These are phyloP conservation scores for Aspergillus flavus DNA, from an alignment of 2,329 filamentous ascomycete genomes.

Conservation along the genomic window DNA sequence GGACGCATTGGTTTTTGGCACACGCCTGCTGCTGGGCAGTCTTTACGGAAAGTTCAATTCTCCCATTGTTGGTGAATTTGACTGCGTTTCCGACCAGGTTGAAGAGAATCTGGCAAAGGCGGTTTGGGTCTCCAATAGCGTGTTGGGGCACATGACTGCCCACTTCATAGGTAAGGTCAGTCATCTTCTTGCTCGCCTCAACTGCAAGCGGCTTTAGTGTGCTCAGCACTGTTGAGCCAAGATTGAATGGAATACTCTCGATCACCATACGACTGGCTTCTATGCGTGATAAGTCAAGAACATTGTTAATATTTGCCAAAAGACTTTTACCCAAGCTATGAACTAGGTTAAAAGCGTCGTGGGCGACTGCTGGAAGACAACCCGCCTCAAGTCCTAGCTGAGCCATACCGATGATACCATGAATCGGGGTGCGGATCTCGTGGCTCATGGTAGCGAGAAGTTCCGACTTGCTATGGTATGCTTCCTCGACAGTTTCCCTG, in stretches of 20 bases:
- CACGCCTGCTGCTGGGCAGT: not conserved
- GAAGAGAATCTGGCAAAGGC: constrained; percentile 88
- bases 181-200: not conserved
- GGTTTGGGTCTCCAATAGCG: constrained; percentile 90
- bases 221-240: constrained; percentile 91
- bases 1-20: not conserved
- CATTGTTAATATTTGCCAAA: constrained; percentile 87
- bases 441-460: constrained; percentile 72
- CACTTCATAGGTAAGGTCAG: constrained; percentile 38
- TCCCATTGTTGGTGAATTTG: constrained; percentile 93
- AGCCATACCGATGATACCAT: constrained; percentile 95
- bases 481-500: constrained; percentile 80
- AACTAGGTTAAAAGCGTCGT: constrained; percentile 61
- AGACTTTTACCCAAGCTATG: constrained; percentile 88
- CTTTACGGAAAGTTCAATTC: constrained; percentile 69
- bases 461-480: constrained; percentile 95
- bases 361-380: constrained; percentile 85
- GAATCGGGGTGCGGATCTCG: constrained; percentile 64
- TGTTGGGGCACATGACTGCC: constrained; percentile 89
- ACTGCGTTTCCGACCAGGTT: constrained; percentile 96
- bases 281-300: constrained; percentile 69
- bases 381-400: constrained; percentile 90
- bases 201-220: constrained; percentile 69
- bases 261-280: constrained; percentile 96
- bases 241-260: constrained; percentile 90